These are phyloP conservation scores for Cyclospora cayetanensis DNA, from an alignment of 169 alveolate species.

Conservation along the genomic window DNA sequence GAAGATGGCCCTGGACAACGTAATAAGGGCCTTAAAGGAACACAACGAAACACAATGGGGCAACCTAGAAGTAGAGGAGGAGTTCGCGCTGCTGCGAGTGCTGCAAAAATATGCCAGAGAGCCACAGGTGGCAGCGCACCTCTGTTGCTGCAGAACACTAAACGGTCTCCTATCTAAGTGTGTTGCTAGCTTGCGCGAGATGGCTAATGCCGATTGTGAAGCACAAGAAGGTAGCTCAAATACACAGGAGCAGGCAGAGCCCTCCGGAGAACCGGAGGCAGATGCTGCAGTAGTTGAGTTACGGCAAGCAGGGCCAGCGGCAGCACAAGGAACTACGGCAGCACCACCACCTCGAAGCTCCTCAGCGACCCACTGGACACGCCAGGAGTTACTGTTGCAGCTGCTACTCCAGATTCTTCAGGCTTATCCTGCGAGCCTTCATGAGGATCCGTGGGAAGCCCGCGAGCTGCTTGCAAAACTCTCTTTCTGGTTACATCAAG, in stretches of 20 bases:
- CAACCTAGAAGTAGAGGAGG: neutral
- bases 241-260: neutral
- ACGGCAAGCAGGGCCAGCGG: neutral
- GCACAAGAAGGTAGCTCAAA: neutral
- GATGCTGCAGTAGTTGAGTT: neutral
- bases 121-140: neutral
- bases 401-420: neutral
- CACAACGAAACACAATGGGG: neutral
- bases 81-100: neutral
- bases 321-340: neutral
- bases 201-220: too few relatives aligned
- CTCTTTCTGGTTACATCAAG: neutral
- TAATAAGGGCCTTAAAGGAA: neutral
- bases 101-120: neutral
- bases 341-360: neutral
- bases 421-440: neutral
- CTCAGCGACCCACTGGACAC: neutral
- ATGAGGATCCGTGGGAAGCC: neutral
- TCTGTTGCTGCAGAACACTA: neutral
- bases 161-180: neutral
- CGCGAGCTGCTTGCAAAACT: neutral
- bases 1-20: neutral
- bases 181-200: neutral
- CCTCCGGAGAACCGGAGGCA: neutral
- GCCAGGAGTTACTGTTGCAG: neutral